Percentiles rank a stretch among this genome's conserved stretches.
Conservation (phyloP, 2,329 filamentous ascomycete genomes). For the Fusarium mangiferae region DNA sequence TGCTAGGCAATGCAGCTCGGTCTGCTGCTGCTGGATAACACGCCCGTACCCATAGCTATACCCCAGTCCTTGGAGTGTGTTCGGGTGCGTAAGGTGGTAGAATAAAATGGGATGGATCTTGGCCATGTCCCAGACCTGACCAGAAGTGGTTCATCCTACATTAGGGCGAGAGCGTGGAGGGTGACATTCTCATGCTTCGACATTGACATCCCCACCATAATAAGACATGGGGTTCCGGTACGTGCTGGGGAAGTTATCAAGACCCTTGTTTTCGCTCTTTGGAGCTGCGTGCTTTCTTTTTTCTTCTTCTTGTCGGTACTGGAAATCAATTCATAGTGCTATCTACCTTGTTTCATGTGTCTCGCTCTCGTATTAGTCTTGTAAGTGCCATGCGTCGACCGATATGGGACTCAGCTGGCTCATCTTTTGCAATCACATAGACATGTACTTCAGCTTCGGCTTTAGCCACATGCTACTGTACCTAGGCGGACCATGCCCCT, state of each 20-base stretch:
- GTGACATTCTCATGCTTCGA: conserved; percentile 44
- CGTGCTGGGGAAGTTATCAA: conserved; percentile 35
- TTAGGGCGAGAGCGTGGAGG: conserved; percentile 48
- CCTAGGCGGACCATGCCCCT: conserved; percentile 8
- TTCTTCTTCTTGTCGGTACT: neutral
- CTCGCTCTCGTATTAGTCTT: conserved; percentile 1
- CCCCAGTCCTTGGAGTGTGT: conserved; percentile 17
- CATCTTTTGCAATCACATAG: neutral
- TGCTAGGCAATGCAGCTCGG: neutral
- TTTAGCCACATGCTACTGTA: conserved; percentile 16
- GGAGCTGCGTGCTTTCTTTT: neutral
- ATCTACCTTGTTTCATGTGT: neutral
- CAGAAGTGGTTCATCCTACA: conserved; percentile 48
- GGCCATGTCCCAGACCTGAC: conserved; percentile 41
- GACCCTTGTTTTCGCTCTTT: conserved; percentile 37
- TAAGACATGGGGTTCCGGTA: conserved; percentile 32
- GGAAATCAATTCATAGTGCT: neutral
- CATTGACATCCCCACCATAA: conserved; percentile 36
- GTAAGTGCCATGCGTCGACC: conserved; percentile 11
- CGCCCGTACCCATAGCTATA: conserved; percentile 5
- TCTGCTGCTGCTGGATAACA: conserved; percentile 8
- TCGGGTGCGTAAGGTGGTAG: conserved; percentile 27
- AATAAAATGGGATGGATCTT: conserved; percentile 46
- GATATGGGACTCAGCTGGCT: neutral
- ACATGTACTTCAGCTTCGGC: conserved; percentile 14